These are phyloP conservation scores for Theobroma grandiflorum DNA, from an alignment of 441 rosid species.

Conservation along the genomic window DNA sequence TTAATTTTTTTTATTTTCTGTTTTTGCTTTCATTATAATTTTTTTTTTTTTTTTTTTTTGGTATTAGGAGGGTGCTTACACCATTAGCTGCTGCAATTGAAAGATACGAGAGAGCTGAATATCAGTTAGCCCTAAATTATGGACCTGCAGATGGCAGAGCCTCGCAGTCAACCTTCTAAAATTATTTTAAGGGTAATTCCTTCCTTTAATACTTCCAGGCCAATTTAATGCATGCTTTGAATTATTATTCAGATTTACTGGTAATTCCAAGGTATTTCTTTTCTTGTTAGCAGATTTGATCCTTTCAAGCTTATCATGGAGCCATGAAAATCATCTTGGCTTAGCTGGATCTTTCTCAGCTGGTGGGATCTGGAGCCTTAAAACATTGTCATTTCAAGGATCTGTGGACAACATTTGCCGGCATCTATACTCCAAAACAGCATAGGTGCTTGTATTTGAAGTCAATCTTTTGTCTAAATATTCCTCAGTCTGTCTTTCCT, in stretches of 20 bases:
- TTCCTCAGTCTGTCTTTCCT: background rate
- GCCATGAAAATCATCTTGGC: conserved; percentile 1
- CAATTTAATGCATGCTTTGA: conserved; percentile 12
- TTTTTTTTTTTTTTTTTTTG: too few species aligned
- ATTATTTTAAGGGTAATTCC: conserved; percentile 54
- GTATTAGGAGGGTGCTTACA: too few species aligned
- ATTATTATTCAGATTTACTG: conserved; percentile 40
- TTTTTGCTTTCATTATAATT: too few species aligned
- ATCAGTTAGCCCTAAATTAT: too few species aligned
- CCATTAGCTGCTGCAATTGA: too few species aligned
- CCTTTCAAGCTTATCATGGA: background rate
- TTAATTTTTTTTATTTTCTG: too few species aligned
- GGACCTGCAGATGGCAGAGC: conserved; percentile 51
- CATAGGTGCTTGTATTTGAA: conserved; percentile 18
- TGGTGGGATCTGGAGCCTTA: background rate
- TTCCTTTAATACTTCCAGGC: conserved; percentile 44
- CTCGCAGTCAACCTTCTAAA: conserved; percentile 41
- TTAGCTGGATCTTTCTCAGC: background rate
- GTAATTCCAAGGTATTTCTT: conserved; percentile 44
- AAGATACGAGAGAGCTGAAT: too few species aligned
- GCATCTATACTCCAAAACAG: conserved; percentile 5
- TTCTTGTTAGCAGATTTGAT: conserved; percentile 46
- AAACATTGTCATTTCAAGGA: conserved; percentile 14
- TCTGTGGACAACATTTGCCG: background rate
- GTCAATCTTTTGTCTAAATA: background rate